Evolutionary conservation across 208 protist species (phyloP), one percentile per base, ranked within the genome.

Genomic region (Kentomonas sorsogonicus): DNA sequence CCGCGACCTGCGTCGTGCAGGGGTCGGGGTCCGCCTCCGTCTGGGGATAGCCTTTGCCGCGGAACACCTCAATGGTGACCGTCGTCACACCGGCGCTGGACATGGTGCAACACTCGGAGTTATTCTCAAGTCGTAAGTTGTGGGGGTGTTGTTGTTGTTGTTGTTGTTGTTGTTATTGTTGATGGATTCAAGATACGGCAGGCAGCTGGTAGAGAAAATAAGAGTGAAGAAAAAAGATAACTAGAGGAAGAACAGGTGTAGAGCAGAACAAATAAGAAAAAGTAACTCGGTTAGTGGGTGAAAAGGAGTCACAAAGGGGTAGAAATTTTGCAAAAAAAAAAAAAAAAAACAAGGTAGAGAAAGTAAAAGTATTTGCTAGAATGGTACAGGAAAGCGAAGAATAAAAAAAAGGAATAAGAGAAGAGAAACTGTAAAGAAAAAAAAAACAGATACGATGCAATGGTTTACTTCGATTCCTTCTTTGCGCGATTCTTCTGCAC

Each of bases 21-120:
- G 77, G 66, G 45, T 73, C 68, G 0, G 80, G 74, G 53, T 88
- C 80, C 34, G 84, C 80, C 45, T 84, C 80, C 1, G 65, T 67
- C 52, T 84, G 77, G 9, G 77, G 77, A 63, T 77, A 82, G 48
- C 69, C 61, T n/a, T 68, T 64, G 2, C 64, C 69, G 29, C 80
- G 66, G 60, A 88, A 44, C 6, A 88, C 23, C 46, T 88, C 77
- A 5, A 88, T 52, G 4, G 78, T 45, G 16, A 81, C 3, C 3
- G 33, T 52, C 16, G 43, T 33, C 54, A 60, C n/a, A n/a, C n/a
- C n/a, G n/a, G n/a, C n/a, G n/a, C n/a, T n/a, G n/a, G n/a, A n/a
- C n/a, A n/a, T n/a, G n/a, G n/a, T n/a, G n/a, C n/a, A n/a, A n/a
- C n/a, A n/a, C n/a, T n/a, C n/a, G n/a, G n/a, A n/a, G n/a, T n/a